Conservation (phyloP, 164 flowering plant species). For the Nelumbo lutea region DNA sequence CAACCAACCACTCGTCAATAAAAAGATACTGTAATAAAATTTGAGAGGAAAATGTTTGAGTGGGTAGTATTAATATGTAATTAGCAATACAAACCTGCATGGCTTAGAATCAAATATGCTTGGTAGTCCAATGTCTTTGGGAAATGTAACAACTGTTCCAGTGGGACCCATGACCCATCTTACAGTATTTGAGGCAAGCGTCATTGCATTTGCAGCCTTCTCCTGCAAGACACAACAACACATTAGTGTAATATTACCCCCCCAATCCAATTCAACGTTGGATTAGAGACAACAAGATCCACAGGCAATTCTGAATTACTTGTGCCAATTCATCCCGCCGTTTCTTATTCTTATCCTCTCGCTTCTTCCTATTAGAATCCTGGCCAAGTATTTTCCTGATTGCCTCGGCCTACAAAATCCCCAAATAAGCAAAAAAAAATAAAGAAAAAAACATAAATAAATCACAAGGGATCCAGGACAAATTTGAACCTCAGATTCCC, state of each 20-base stretch:
- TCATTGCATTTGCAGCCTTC: slow-evolving; percentile 64
- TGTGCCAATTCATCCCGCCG: slow-evolving; percentile 83
- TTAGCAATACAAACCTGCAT: slow-evolving; percentile 38
- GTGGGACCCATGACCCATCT: slow-evolving; percentile 68
- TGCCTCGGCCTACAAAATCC: slow-evolving; percentile 76
- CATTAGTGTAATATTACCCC: background rate
- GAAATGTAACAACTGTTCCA: slow-evolving; percentile 73
- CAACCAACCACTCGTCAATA: background rate
- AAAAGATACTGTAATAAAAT: background rate
- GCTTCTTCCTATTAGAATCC: slow-evolving; percentile 85
- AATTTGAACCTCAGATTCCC: slow-evolving; percentile 68
- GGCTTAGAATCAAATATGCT: slow-evolving; percentile 62
- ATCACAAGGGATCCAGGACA: background rate
- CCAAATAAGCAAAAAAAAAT: background rate
- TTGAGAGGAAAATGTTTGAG: background rate
- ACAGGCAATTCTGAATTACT: slow-evolving; percentile 36
- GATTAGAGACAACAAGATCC: background rate
- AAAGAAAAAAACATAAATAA: background rate
- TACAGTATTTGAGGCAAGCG: slow-evolving; percentile 50
- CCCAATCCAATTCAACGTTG: background rate
- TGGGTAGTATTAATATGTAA: background rate
- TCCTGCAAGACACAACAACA: slow-evolving; percentile 40
- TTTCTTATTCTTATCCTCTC: slow-evolving; percentile 79
- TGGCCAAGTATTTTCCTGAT: slow-evolving; percentile 91
- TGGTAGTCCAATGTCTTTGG: slow-evolving; percentile 71